Evolutionary conservation across 495 filamentous ascomycete species (phyloP).

Genomic region (Pseudoneurospora amorphoporcata): DNA sequence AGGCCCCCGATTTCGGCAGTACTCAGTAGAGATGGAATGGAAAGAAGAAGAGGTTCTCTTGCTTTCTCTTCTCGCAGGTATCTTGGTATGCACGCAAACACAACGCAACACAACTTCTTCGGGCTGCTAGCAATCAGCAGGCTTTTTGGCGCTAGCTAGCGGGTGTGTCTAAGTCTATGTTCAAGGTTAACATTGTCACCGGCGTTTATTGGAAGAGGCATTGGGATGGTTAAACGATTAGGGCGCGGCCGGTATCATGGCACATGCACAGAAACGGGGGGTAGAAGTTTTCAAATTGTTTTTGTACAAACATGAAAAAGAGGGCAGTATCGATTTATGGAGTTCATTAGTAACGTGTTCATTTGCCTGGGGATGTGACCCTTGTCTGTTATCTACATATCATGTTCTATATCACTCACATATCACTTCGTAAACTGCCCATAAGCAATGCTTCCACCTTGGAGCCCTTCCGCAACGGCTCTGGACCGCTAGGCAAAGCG

Average conservation of each 20-base stretch:
- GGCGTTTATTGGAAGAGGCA: constrained; percentile 26
- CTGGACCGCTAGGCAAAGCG: constrained; percentile 49
- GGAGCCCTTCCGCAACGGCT: constrained; percentile 31
- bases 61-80: neutral
- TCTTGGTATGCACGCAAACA: neutral
- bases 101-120: neutral
- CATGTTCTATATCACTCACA: constrained; percentile 3
- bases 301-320: constrained; percentile 16
- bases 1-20: constrained; percentile 63
- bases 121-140: neutral
- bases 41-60: neutral
- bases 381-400: neutral
- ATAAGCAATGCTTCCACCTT: constrained; percentile 38
- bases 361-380: neutral
- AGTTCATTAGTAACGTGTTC: neutral
- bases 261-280: neutral
- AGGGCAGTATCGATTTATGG: constrained; percentile 9
- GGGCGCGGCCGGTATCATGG: constrained; percentile 21
- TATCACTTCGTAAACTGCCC: constrained; percentile 23
- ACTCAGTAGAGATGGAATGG: constrained; percentile 14
- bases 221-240: constrained; percentile 12
- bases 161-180: constrained; percentile 17
- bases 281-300: constrained; percentile 10
- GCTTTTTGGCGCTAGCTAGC: neutral
- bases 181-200: constrained; percentile 17